A percentile compares a stretch with the other conserved stretches of the same genome.
Conservation (phyloP, 441 rosid species). For the Flueggea neowawraea region DNA sequence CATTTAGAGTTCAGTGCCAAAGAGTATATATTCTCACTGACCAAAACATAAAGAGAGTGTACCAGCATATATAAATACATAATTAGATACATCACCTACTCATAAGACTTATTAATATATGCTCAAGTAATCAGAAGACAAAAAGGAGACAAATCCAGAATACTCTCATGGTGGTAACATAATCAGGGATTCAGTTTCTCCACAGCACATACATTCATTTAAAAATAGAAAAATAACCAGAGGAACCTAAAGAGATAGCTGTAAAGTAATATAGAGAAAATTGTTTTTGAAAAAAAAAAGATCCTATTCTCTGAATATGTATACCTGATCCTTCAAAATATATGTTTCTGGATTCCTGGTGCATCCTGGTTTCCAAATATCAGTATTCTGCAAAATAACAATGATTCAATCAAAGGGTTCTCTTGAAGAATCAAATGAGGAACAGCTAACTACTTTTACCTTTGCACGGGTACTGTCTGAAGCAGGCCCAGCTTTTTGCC, state of each 20-base stretch:
- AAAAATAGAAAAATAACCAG: no score
- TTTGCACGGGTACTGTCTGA: conserved; percentile 41
- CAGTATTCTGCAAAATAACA: conserved; percentile 49
- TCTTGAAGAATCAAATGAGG: not conserved
- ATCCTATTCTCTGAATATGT: not conserved
- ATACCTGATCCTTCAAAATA: conserved; percentile 82
- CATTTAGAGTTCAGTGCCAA: no score
- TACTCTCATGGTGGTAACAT: no score
- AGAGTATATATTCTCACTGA: no score
- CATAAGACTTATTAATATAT: no score
- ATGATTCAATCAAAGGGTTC: not conserved
- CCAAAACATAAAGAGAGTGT: no score
- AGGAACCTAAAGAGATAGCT: not conserved
- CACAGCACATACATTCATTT: no score
- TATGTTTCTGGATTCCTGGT: conserved; percentile 71
- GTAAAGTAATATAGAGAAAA: not conserved
- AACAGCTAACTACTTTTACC: conserved; percentile 16
- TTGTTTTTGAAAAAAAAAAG: not conserved
- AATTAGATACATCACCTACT: no score
- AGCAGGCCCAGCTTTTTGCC: conserved; percentile 56
- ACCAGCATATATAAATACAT: no score
- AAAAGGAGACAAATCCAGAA: no score
- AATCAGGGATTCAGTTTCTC: no score
- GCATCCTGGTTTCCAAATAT: conserved; percentile 59
- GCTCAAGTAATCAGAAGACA: no score